Percentiles rank a stretch among this genome's conserved stretches.
These are phyloP conservation scores for Phytopythium aichiense DNA, from an alignment of 352 stramenopile genomes.

Conservation along the genomic window DNA sequence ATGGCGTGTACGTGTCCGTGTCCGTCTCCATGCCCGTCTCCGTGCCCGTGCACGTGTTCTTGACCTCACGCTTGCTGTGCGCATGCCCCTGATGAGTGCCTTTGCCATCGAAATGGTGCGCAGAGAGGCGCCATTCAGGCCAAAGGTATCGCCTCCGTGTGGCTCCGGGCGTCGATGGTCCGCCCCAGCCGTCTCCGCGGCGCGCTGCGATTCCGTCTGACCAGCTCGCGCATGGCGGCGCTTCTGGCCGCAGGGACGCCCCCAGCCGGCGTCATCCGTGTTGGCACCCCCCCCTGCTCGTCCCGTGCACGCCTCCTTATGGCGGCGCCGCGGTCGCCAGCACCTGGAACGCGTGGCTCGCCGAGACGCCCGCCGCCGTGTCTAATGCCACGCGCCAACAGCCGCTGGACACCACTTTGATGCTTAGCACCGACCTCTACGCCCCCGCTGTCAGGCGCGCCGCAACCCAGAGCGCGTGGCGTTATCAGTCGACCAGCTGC, in stretches of 20 bases:
- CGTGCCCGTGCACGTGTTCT: too few relatives aligned
- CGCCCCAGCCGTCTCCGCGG: background rate
- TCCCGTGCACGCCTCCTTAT: background rate
- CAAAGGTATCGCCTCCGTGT: background rate
- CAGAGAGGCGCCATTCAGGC: background rate
- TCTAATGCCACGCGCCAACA: background rate
- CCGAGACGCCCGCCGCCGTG: background rate
- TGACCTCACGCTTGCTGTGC: too few relatives aligned
- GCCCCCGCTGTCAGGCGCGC: background rate
- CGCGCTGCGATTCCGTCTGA: constrained; percentile 1
- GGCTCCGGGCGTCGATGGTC: background rate
- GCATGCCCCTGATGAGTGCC: background rate
- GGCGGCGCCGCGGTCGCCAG: background rate
- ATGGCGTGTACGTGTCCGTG: background rate
- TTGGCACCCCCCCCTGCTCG: background rate
- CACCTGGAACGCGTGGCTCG: background rate
- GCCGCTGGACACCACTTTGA: background rate
- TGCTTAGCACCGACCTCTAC: constrained; percentile 1
- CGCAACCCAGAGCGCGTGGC: background rate
- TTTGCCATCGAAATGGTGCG: background rate
- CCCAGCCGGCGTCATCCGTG: background rate
- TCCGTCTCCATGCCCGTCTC: background rate
- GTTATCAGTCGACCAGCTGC: background rate
- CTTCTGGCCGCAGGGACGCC: background rate
- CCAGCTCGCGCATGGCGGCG: background rate